Percentiles rank a stretch among this genome's conserved stretches.
phyloP scores from a whole-genome alignment of 129 eudicot genomes.

The Gnaphalium uliginosum region DNA sequence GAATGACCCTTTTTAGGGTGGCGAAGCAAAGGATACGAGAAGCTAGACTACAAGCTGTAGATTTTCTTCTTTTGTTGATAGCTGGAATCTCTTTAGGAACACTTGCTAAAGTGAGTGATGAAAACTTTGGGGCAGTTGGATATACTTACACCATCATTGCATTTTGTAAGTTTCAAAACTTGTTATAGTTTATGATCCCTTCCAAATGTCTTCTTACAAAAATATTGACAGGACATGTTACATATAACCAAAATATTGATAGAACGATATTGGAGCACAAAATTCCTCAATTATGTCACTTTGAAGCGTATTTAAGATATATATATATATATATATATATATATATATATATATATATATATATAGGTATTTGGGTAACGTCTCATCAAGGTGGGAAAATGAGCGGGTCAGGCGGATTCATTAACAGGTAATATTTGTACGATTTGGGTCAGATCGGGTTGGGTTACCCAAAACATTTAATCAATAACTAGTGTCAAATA shows the following conservation, averaged over 20 bases:
- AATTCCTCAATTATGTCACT: no score
- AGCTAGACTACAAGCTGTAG: slow-evolving; percentile 86
- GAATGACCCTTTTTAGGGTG: slow-evolving; percentile 45
- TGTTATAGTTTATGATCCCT: slow-evolving; percentile 3
- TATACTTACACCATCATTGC: slow-evolving; percentile 90
- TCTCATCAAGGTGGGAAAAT: no score
- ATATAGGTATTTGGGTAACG: no score
- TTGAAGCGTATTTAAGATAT: no score
- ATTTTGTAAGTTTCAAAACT: slow-evolving; percentile 68
- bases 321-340: no score
- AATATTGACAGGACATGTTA: neutral
- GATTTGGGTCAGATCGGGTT: neutral
- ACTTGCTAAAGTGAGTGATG: slow-evolving; percentile 89
- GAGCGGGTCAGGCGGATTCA: no score
- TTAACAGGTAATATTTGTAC: no score
- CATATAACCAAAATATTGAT: neutral
- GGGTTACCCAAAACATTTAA: neutral
- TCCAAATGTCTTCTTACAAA: neutral
- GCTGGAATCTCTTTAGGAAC: slow-evolving; percentile 96
- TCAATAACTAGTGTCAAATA: neutral
- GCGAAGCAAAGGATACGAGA: slow-evolving; percentile 86
- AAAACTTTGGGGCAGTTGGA: slow-evolving; percentile 78
- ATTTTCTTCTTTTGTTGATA: slow-evolving; percentile 73
- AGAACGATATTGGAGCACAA: no score
- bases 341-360: no score